Evolutionary conservation across 129 eudicot genomes (phyloP).

Genomic region (Logfia minima): DNA sequence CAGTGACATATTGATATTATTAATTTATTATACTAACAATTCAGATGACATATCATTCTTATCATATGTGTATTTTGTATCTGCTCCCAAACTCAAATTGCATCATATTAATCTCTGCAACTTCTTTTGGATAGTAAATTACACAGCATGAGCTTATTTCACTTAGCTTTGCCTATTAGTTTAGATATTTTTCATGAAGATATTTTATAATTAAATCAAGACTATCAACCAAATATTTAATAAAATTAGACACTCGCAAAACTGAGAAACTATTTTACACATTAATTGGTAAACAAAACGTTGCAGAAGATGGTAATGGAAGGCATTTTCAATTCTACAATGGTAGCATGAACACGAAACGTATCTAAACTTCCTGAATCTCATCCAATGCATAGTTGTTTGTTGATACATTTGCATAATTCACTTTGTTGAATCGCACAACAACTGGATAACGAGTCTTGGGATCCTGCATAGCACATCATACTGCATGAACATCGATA

Average conservation of each 20-base stretch:
- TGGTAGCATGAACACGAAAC: constrained; percentile 26
- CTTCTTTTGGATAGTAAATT: not conserved
- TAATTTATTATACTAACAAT: constrained; percentile 14
- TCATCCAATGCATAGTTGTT: constrained; percentile 99
- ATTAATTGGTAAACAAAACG: constrained; percentile 15
- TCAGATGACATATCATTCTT: not conserved
- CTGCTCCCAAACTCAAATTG: not conserved
- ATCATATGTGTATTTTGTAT: constrained; percentile 13
- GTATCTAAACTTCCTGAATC: constrained; percentile 58
- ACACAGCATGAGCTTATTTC: constrained; percentile 2
- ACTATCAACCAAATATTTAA: constrained; percentile 10
- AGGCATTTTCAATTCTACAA: constrained; percentile 30
- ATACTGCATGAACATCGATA: not conserved
- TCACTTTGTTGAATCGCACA: constrained; percentile 94
- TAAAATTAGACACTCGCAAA: constrained; percentile 30
- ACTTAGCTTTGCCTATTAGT: not conserved
- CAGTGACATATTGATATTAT: not conserved
- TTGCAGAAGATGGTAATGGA: constrained; percentile 29
- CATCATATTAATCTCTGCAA: not conserved
- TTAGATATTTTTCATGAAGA: not conserved
- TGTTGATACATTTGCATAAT: constrained; percentile 94
- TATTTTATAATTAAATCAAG: constrained; percentile 7
- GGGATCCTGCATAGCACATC: constrained; percentile 66
- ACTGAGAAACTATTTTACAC: constrained; percentile 34
- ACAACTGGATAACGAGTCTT: constrained; percentile 92